Evolutionary conservation across 75 land plant species (phyloP).

Genomic region (Azolla pinnata): DNA sequence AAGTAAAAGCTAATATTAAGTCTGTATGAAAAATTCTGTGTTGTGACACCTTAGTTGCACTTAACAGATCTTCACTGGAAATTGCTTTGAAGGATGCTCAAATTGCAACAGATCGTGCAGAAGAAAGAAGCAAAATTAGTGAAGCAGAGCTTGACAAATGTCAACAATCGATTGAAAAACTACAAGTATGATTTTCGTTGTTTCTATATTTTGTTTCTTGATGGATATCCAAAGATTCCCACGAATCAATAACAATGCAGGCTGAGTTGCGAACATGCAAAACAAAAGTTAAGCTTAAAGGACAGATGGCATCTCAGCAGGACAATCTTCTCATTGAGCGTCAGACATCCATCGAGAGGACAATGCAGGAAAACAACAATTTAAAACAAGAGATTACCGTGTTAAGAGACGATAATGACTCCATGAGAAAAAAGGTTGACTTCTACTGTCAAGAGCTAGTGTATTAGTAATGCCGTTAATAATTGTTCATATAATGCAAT

Average conservation of each 20-base stretch:
- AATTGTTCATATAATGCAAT: background rate
- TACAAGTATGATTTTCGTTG: conserved; percentile 18
- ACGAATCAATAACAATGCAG: too few relatives aligned
- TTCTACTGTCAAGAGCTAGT: background rate
- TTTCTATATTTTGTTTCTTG: conserved; percentile 4
- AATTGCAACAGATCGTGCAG: conserved; percentile 31
- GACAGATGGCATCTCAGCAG: conserved; percentile 28
- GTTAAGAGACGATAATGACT: conserved; percentile 21
- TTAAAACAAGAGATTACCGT: conserved; percentile 17
- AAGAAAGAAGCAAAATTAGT: conserved; percentile 23
- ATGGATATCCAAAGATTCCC: conserved; percentile 1
- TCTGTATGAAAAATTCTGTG: too few relatives aligned
- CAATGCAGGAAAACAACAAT: conserved; percentile 14
- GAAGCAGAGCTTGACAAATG: conserved; percentile 20
- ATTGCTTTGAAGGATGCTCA: conserved; percentile 30
- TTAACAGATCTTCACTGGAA: conserved; percentile 27
- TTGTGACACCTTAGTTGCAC: too few relatives aligned
- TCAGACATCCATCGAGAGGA: conserved; percentile 30
- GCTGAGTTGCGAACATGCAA: conserved; percentile 29
- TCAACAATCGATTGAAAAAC: conserved; percentile 27
- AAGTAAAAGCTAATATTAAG: too few relatives aligned
- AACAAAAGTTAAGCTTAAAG: conserved; percentile 33
- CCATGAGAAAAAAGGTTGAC: conserved; percentile 24
- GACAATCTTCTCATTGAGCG: conserved; percentile 26
- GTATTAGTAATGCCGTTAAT: background rate